A percentile compares a stretch with the other conserved stretches of the same genome.
phyloP scores from a whole-genome alignment of 768 basidiomycete genomes.

The Lentinula raphanica region DNA sequence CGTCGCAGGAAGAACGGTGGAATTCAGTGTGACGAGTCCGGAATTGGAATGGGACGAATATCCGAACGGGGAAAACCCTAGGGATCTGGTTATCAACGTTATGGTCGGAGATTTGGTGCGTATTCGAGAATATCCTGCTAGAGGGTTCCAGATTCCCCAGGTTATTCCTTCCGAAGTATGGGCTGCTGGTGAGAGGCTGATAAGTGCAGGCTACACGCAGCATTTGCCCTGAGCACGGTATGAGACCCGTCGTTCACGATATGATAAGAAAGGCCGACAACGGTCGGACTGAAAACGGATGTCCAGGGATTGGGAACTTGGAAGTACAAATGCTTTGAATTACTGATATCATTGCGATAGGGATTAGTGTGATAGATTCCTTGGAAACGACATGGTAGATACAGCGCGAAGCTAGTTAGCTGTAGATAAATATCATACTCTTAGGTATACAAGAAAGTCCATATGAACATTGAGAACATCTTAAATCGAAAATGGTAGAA shows the following conservation, averaged over 20 bases:
- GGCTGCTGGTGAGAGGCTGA: constrained; percentile 10
- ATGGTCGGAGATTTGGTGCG: constrained; percentile 16
- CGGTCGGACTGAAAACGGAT: too few relatives aligned
- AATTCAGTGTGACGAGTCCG: constrained; percentile 14
- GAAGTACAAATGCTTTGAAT: too few relatives aligned
- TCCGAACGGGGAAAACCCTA: constrained; percentile 10
- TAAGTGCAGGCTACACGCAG: constrained; percentile 9
- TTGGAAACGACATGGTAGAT: background rate
- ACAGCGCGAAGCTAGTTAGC: background rate
- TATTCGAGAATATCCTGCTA: constrained; percentile 14
- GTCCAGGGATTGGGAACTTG: too few relatives aligned
- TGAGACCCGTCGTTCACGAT: background rate
- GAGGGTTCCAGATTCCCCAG: constrained; percentile 14
- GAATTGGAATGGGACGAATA: constrained; percentile 11
- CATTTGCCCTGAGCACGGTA: constrained; percentile 8
- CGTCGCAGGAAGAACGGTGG: background rate
- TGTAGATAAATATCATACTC: background rate
- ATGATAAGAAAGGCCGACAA: background rate
- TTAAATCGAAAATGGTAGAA: background rate
- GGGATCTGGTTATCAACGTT: constrained; percentile 11
- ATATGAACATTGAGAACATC: background rate
- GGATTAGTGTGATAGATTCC: too few relatives aligned
- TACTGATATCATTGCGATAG: too few relatives aligned
- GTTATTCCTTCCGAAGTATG: constrained; percentile 12
- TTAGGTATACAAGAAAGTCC: constrained; percentile 4